Conservation (phyloP, 345 rosid species). For the Erucastrum elatum region DNA sequence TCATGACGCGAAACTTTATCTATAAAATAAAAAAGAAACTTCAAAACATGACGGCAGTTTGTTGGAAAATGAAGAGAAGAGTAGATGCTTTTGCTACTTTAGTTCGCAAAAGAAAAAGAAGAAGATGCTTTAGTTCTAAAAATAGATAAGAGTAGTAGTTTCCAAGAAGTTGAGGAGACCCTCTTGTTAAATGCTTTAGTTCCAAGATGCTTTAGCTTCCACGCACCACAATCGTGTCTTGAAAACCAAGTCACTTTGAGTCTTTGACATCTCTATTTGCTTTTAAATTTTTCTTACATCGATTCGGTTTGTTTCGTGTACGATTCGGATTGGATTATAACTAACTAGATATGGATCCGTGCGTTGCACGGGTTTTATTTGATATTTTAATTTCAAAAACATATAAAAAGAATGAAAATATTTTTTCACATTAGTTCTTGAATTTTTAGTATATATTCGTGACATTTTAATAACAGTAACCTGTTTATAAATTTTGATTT, state of each 20-base stretch:
- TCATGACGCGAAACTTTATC: background rate
- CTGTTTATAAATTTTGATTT: no score
- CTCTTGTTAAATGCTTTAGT: background rate
- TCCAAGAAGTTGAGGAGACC: conserved; percentile 3
- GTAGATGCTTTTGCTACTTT: background rate
- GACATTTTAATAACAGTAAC: no score
- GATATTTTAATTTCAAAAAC: no score
- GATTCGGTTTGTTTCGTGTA: no score
- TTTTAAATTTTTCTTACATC: background rate
- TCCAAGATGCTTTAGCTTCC: background rate
- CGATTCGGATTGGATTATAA: no score
- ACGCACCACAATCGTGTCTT: background rate
- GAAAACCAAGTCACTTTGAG: conserved; percentile 11
- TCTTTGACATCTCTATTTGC: background rate
- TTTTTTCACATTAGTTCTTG: no score
- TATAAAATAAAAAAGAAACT: background rate
- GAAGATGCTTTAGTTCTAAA: conserved; percentile 14
- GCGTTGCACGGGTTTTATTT: no score
- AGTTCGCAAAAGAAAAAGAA: background rate
- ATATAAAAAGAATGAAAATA: no score
- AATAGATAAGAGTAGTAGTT: conserved; percentile 16
- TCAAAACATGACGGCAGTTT: background rate
- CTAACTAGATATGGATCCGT: no score
- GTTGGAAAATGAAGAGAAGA: background rate
- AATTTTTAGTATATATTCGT: no score